Evolutionary conservation across 192 early-diverging fungal genomes (phyloP).

Genomic region (Coemansia sp.): DNA sequence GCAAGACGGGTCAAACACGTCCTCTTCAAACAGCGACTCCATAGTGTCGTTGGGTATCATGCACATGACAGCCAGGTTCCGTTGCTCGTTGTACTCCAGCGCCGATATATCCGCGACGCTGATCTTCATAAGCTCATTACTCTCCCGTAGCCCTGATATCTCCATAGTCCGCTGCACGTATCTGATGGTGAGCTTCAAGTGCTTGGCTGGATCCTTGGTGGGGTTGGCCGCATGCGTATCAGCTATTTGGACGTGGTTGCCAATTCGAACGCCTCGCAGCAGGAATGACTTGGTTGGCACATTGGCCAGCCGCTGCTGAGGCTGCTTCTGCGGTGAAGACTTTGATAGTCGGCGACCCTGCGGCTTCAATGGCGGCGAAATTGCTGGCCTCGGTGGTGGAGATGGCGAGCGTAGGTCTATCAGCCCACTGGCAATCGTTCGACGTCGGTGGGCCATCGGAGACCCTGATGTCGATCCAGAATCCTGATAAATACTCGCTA

Average conservation of each 20-base stretch:
- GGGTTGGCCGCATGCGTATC: background rate
- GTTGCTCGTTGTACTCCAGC: conserved; percentile 12
- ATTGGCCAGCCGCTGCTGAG: conserved; percentile 1
- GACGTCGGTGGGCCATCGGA: background rate
- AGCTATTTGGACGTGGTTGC: conserved; percentile 14
- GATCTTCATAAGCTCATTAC: conserved; percentile 19
- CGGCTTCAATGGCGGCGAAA: conserved; percentile 9
- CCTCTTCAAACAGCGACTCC: conserved; percentile 29
- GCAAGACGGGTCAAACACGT: conserved; percentile 34
- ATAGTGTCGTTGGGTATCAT: conserved; percentile 26
- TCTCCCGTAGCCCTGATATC: conserved; percentile 21
- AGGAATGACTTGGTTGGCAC: conserved; percentile 12
- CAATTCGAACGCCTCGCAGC: conserved; percentile 33
- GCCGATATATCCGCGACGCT: conserved; percentile 15
- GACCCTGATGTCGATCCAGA: background rate
- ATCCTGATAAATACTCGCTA: background rate
- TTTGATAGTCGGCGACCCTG: background rate
- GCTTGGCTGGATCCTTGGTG: background rate
- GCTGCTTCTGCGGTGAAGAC: background rate
- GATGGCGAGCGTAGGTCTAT: conserved; percentile 8
- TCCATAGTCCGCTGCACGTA: conserved; percentile 18
- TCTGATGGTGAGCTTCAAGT: conserved; percentile 12
- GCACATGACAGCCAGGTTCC: conserved; percentile 21
- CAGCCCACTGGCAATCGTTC: background rate
- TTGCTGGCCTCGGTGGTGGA: background rate